A percentile compares a stretch with the other conserved stretches of the same genome.
Evolutionary conservation across 768 basidiomycete species (phyloP).

Genomic region (Pulveroboletus sp.): DNA sequence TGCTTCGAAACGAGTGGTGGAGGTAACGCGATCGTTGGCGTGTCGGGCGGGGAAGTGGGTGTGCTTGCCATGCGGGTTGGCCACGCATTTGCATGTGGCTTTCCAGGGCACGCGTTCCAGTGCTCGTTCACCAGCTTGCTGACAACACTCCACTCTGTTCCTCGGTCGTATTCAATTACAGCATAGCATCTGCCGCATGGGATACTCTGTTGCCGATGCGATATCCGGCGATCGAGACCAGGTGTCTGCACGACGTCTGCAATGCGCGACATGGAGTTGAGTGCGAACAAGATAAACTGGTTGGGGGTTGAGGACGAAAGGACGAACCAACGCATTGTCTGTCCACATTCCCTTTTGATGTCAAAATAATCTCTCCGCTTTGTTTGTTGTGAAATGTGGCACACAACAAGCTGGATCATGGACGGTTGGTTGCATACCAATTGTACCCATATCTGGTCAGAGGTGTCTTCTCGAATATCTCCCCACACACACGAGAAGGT

Average conservation of each 20-base stretch:
- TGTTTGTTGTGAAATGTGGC: slow-evolving; percentile 33
- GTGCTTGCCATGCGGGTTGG: slow-evolving; percentile 8
- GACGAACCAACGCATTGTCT: slow-evolving; percentile 4
- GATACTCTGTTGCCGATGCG: slow-evolving; percentile 11
- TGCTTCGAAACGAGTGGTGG: slow-evolving; percentile 2
- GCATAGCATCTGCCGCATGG: slow-evolving; percentile 27
- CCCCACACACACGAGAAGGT: slow-evolving; percentile 20
- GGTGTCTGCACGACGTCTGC: slow-evolving; percentile 8
- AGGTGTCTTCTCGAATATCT: slow-evolving; percentile 18
- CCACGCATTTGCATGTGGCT: slow-evolving; percentile 17
- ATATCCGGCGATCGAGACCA: slow-evolving; percentile 10
- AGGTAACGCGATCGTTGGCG: slow-evolving; percentile 7
- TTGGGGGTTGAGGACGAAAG: slow-evolving; percentile 1
- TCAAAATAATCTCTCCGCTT: slow-evolving; percentile 17
- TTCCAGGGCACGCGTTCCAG: slow-evolving; percentile 25
- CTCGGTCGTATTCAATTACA: slow-evolving; percentile 26
- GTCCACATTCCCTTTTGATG: slow-evolving; percentile 22
- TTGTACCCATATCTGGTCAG: slow-evolving; percentile 21
- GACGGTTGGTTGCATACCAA: slow-evolving; percentile 14
- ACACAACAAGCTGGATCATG: slow-evolving; percentile 16
- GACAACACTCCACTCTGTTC: slow-evolving; percentile 25
- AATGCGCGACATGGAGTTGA: slow-evolving; percentile 18
- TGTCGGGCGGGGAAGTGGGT: slow-evolving; percentile 12
- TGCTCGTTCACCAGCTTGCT: slow-evolving; percentile 27
- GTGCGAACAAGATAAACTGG: slow-evolving; percentile 12